Percentiles rank a stretch among this genome's conserved stretches.
Evolutionary conservation across 345 rosid genomes (phyloP).

Genomic region (Mercurialis annua): DNA sequence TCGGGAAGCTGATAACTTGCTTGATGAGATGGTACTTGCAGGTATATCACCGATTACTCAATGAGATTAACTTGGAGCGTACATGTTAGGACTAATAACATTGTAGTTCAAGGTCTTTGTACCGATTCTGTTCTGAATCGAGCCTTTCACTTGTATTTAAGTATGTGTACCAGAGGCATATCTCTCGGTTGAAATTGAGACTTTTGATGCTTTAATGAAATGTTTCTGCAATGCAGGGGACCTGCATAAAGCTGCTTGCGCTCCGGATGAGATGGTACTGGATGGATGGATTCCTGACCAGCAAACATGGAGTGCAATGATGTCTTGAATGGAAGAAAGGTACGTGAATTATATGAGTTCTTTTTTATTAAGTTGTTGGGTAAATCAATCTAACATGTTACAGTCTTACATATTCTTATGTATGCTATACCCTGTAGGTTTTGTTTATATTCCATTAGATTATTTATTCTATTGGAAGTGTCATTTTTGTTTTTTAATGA

Average conservation of each 20-base stretch:
- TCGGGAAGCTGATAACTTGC: conserved; percentile 77
- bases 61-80: conserved; percentile 74
- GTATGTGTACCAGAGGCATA: conserved; percentile 66
- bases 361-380: conserved; percentile 6
- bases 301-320: conserved; percentile 50
- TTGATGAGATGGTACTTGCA: conserved; percentile 78
- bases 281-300: conserved; percentile 64
- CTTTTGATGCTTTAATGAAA: conserved; percentile 43
- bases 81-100: conserved; percentile 62
- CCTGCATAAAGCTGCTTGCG: conserved; percentile 48
- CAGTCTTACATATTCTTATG: too few relatives aligned
- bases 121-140: conserved; percentile 36
- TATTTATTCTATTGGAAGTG: too few relatives aligned
- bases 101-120: conserved; percentile 59
- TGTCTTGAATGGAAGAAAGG: conserved; percentile 37
- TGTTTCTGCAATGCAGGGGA: conserved; percentile 56
- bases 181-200: conserved; percentile 44
- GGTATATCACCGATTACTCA: conserved; percentile 56
- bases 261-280: conserved; percentile 59
- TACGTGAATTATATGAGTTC: conserved; percentile 16
- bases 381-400: background rate
- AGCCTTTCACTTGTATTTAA: conserved; percentile 55
- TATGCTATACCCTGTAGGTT: too few relatives aligned
- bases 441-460: too few relatives aligned
- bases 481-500: too few relatives aligned